phyloP scores from a whole-genome alignment of 2,329 filamentous ascomycete genomes.

The Neophaeococcomyces mojaviensis region DNA sequence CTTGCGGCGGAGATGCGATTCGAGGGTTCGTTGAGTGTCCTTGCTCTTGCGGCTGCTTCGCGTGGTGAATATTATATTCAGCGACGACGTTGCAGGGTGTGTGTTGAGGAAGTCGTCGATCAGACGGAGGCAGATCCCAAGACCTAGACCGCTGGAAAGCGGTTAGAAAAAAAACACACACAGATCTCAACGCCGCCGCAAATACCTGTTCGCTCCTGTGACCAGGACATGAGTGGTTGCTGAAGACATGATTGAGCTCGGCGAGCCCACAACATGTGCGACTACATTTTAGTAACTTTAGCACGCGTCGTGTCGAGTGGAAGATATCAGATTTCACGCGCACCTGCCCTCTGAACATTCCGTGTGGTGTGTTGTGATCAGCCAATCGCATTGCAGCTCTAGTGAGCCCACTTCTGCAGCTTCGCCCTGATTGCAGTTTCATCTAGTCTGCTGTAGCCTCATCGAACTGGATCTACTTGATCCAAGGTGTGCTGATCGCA shows the following conservation, averaged over 20 bases:
- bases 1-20: slow-evolving; percentile 51
- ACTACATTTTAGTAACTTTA: slow-evolving; percentile 1
- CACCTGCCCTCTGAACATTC: neutral
- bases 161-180: neutral
- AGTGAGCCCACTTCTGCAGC: neutral
- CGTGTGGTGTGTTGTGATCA: neutral
- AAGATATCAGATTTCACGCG: neutral
- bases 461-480: too few relatives aligned
- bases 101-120: slow-evolving; percentile 81
- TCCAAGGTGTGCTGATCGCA: too few relatives aligned
- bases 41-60: slow-evolving; percentile 66
- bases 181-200: slow-evolving; percentile 3
- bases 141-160: slow-evolving; percentile 67
- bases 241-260: slow-evolving; percentile 8
- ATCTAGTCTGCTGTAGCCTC: too few relatives aligned
- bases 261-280: neutral
- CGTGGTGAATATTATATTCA: slow-evolving; percentile 78
- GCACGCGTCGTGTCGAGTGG: neutral
- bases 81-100: slow-evolving; percentile 56
- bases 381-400: neutral
- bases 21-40: slow-evolving; percentile 60
- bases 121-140: slow-evolving; percentile 72
- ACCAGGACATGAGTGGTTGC: slow-evolving; percentile 52
- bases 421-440: too few relatives aligned
- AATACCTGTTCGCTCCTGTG: slow-evolving; percentile 79